Evolutionary conservation across 805 yeast genomes (phyloP).

Genomic region (Scheffersomyces ergatensis): DNA sequence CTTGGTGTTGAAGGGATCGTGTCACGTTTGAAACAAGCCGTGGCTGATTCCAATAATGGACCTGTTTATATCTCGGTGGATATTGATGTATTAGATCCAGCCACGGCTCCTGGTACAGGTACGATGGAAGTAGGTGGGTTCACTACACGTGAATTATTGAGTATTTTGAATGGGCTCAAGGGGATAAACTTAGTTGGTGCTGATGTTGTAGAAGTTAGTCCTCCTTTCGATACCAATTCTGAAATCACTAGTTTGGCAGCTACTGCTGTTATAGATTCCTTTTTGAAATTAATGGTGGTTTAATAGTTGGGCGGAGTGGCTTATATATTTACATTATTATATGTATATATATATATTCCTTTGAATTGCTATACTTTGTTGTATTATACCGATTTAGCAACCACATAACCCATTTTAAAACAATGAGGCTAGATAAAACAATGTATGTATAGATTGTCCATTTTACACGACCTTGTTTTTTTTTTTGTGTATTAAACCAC

Average conservation of each 20-base stretch:
- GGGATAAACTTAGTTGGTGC: conserved; percentile 26
- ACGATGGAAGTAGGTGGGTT: conserved; percentile 27
- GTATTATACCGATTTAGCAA: too few species aligned
- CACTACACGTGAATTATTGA: conserved; percentile 21
- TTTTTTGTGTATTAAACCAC: too few species aligned
- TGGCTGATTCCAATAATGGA: conserved; percentile 21
- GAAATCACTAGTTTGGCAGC: conserved; percentile 26
- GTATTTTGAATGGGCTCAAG: conserved; percentile 23
- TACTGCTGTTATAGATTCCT: conserved; percentile 20
- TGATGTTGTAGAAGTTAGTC: conserved; percentile 29
- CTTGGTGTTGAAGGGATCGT: conserved; percentile 39
- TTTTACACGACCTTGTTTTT: too few species aligned
- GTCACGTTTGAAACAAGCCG: conserved; percentile 26
- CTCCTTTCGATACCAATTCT: conserved; percentile 24
- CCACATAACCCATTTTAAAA: too few species aligned
- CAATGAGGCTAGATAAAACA: too few species aligned
- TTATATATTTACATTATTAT: too few species aligned
- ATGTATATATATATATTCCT: too few species aligned
- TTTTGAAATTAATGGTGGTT: conserved; percentile 21
- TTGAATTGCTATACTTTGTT: too few species aligned
- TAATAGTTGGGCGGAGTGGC: too few species aligned
- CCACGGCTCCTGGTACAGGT: conserved; percentile 27
- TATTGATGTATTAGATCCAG: conserved; percentile 26
- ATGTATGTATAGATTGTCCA: too few species aligned
- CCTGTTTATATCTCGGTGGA: conserved; percentile 31